Conservation (phyloP, 352 stramenopile species). For the Plasmopara halstedii region DNA sequence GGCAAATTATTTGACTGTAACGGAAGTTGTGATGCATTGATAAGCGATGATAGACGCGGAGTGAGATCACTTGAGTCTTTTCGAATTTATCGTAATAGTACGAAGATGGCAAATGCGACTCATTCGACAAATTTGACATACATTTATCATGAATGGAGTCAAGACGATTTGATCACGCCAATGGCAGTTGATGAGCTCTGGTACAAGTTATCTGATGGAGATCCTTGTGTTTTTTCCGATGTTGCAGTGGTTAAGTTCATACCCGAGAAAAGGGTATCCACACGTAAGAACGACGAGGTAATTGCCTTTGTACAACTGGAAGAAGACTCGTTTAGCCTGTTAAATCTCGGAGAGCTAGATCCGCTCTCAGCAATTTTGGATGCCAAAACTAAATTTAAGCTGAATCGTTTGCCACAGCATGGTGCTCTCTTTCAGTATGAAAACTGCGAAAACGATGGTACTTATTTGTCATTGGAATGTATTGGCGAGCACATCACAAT, state of each 20-base stretch:
- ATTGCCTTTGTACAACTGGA: conserved; percentile 27
- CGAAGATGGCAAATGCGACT: conserved; percentile 9
- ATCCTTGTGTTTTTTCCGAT: conserved; percentile 21
- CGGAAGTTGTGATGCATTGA: conserved; percentile 9
- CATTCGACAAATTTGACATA: conserved; percentile 49
- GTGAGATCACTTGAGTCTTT: not conserved
- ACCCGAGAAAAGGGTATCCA: not conserved
- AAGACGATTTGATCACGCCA: not conserved
- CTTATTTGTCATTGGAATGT: conserved; percentile 2
- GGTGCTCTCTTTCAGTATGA: conserved; percentile 51
- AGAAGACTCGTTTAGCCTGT: conserved; percentile 40
- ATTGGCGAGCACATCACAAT: conserved; percentile 16
- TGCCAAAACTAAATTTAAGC: conserved; percentile 19
- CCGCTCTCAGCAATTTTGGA: conserved; percentile 28
- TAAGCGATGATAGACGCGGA: not conserved
- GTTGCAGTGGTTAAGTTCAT: conserved; percentile 26
- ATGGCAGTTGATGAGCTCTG: conserved; percentile 32
- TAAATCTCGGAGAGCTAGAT: conserved; percentile 34
- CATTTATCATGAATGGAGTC: conserved; percentile 31
- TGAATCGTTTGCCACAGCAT: conserved; percentile 32
- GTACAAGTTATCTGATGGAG: conserved; percentile 44
- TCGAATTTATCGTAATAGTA: conserved; percentile 17
- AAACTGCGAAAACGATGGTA: not conserved
- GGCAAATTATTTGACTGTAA: conserved; percentile 54
- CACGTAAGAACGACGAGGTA: conserved; percentile 4